phyloP scores from a whole-genome alignment of 805 yeast species.

The Ogataea degrootiae region DNA sequence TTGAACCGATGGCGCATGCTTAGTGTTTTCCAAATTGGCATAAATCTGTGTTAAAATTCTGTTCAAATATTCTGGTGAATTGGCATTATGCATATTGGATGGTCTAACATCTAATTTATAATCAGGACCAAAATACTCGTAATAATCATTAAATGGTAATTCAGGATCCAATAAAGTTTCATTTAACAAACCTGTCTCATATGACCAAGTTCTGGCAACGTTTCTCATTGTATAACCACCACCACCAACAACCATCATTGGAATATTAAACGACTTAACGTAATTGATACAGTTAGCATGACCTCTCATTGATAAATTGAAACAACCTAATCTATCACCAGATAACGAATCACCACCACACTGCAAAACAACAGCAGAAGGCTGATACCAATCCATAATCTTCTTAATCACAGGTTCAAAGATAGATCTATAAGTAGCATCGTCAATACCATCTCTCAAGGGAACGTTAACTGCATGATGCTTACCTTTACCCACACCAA shows the following conservation, averaged over 20 bases:
- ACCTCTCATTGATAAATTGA: constrained; percentile 87
- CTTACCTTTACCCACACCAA: constrained; percentile 81
- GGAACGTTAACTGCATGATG: constrained; percentile 85
- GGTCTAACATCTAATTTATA: constrained; percentile 92
- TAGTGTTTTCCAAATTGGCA: constrained; percentile 79
- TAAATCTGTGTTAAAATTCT: constrained; percentile 75
- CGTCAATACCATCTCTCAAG: constrained; percentile 89
- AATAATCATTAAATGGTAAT: constrained; percentile 90
- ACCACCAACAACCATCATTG: constrained; percentile 93
- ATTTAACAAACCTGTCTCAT: constrained; percentile 84
- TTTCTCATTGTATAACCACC: constrained; percentile 98
- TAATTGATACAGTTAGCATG: constrained; percentile 95
- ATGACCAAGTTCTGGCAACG: constrained; percentile 94
- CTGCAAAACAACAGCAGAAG: constrained; percentile 93
- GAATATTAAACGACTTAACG: constrained; percentile 80
- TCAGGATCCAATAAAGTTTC: constrained; percentile 72
- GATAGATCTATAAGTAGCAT: constrained; percentile 75
- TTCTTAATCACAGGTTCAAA: constrained; percentile 84
- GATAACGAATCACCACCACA: constrained; percentile 98
- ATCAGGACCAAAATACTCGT: constrained; percentile 97
- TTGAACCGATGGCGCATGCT: constrained; percentile 96
- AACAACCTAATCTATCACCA: constrained; percentile 94
- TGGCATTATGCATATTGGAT: constrained; percentile 94
- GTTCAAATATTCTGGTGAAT: constrained; percentile 86
- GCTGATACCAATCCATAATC: constrained; percentile 83